Conservation (phyloP, 176 grass and related monocot genomes). For the Oropetium thomaeum region DNA sequence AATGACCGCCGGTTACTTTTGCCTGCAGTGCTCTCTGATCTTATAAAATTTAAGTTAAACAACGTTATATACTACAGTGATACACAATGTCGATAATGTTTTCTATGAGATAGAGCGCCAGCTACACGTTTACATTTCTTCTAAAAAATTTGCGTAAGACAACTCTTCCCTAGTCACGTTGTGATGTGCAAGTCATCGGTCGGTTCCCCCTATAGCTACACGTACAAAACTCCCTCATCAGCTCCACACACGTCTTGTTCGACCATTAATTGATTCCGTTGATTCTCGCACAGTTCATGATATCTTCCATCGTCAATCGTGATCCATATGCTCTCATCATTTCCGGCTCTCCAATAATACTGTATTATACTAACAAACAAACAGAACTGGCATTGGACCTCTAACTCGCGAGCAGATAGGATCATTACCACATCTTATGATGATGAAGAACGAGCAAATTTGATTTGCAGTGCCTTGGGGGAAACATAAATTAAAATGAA, state of each 20-base stretch:
- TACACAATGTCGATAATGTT: no score
- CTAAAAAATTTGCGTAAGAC: neutral
- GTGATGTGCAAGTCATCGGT: neutral
- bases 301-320: no score
- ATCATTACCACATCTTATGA: no score
- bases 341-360: neutral
- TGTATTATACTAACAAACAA: neutral
- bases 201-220: neutral
- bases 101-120: no score
- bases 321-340: neutral
- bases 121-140: no score
- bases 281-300: neutral
- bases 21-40: no score
- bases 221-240: neutral
- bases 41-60: no score
- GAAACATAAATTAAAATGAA: neutral
- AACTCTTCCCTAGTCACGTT: neutral
- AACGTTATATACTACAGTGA: no score
- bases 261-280: slow-evolving; percentile 9
- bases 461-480: neutral
- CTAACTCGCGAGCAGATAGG: neutral
- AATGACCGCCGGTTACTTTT: no score
- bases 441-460: neutral
- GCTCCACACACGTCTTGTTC: slow-evolving; percentile 11
- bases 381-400: neutral